phyloP scores from a whole-genome alignment of 257 asterid species.

The Lithospermum erythrorhizon region DNA sequence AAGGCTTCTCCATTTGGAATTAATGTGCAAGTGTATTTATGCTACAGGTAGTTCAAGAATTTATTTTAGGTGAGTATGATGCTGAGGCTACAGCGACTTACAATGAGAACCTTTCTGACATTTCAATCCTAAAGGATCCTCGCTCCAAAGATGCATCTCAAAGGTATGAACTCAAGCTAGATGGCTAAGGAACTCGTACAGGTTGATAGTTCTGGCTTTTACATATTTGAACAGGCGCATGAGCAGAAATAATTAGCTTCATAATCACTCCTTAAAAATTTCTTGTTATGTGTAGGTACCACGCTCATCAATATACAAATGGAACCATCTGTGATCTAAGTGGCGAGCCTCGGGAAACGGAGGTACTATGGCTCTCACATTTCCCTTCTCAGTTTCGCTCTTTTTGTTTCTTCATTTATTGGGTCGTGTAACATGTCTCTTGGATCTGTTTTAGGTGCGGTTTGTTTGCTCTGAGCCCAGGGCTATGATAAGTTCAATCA shows the following conservation, averaged over 20 bases:
- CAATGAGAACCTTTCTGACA: slow-evolving; percentile 68
- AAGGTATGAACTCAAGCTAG: slow-evolving; percentile 39
- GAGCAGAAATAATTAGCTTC: not conserved
- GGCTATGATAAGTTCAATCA: slow-evolving; percentile 87
- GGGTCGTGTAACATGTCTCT: slow-evolving; percentile 2
- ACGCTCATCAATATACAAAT: slow-evolving; percentile 71
- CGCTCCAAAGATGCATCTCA: slow-evolving; percentile 99
- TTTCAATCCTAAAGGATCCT: slow-evolving; percentile 82
- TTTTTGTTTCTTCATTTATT: slow-evolving; percentile 6
- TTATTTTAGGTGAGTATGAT: slow-evolving; percentile 25
- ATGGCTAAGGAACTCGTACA: not conserved
- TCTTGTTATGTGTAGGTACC: slow-evolving; percentile 49
- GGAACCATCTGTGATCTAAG: slow-evolving; percentile 92
- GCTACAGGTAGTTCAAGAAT: no score
- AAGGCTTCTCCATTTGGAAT: no score
- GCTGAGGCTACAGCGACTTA: slow-evolving; percentile 70
- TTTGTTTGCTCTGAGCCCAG: slow-evolving; percentile 92
- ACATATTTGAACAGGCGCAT: not conserved
- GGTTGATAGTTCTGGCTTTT: not conserved
- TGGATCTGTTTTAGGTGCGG: slow-evolving; percentile 60
- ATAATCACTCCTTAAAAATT: not conserved
- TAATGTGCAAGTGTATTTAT: no score
- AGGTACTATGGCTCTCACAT: slow-evolving; percentile 30
- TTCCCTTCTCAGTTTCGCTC: slow-evolving; percentile 6
- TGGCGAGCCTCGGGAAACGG: slow-evolving; percentile 86